Percentiles rank a stretch among this genome's conserved stretches.
Evolutionary conservation across 2,329 filamentous ascomycete genomes (phyloP).

Genomic region (Cladosporium sp.): DNA sequence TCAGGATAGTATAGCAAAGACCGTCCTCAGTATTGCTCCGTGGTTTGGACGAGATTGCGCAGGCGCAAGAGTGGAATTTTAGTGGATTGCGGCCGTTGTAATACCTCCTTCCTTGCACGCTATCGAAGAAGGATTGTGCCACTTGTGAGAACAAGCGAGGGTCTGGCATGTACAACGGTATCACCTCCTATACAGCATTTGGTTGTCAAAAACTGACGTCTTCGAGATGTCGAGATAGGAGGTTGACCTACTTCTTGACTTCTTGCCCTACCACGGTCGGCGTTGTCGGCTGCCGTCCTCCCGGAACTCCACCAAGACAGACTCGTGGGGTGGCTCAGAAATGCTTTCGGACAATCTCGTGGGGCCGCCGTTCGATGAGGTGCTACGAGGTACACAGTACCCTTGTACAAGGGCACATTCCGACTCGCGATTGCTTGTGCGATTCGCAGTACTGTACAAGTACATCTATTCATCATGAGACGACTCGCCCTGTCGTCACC

Average conservation of each 20-base stretch:
- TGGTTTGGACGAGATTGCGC: neutral
- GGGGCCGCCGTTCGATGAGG: constrained; percentile 11
- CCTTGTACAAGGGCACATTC: neutral
- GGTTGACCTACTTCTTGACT: neutral
- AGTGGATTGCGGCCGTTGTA: neutral
- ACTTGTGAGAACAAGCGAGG: neutral
- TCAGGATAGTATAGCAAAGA: neutral
- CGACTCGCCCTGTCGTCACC: neutral
- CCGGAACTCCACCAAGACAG: neutral
- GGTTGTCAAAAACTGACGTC: neutral
- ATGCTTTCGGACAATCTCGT: constrained; percentile 17
- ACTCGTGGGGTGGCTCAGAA: neutral
- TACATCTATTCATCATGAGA: neutral
- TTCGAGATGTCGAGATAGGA: neutral
- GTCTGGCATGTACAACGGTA: neutral
- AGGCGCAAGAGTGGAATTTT: neutral
- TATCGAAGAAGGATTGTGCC: neutral
- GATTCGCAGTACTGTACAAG: too few relatives aligned
- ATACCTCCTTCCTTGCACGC: neutral
- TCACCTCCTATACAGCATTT: neutral
- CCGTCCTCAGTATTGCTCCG: neutral
- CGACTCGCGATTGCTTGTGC: neutral
- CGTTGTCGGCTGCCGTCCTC: neutral
- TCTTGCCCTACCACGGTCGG: neutral
- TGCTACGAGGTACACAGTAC: neutral